Percentiles rank a stretch among this genome's conserved stretches.
These are phyloP conservation scores for Cryomyces minteri DNA, from an alignment of 495 filamentous ascomycete species.

Conservation along the genomic window DNA sequence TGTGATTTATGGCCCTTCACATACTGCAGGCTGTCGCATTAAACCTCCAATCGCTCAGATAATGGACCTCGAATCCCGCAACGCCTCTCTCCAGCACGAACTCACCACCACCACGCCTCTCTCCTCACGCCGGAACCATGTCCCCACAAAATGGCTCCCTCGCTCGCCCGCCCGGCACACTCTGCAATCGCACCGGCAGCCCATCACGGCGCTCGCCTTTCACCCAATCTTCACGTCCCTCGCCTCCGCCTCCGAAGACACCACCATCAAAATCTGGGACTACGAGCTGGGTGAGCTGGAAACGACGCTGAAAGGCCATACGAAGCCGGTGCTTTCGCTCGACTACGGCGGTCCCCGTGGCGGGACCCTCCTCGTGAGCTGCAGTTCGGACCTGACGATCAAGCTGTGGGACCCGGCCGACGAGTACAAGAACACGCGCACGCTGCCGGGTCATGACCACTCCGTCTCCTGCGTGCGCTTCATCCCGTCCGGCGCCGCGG, in stretches of 20 bases:
- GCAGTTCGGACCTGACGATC: conserved; percentile 79
- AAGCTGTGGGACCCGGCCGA: conserved; percentile 92
- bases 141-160: conserved; percentile 77
- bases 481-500: conserved; percentile 59
- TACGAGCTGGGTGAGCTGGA: conserved; percentile 93
- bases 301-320: conserved; percentile 83
- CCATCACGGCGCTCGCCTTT: conserved; percentile 81
- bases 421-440: conserved; percentile 91
- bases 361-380: conserved; percentile 73
- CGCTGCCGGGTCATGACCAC: conserved; percentile 85
- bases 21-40: not conserved
- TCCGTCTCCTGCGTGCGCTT: conserved; percentile 77
- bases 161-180: conserved; percentile 61
- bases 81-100: conserved; percentile 54
- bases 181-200: conserved; percentile 65
- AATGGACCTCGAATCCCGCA: conserved; percentile 75
- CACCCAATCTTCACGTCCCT: conserved; percentile 85
- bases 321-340: conserved; percentile 71
- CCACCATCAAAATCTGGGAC: conserved; percentile 91
- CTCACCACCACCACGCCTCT: conserved; percentile 73
- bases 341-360: conserved; percentile 84
- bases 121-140: conserved; percentile 51
- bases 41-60: conserved; percentile 35
- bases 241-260: conserved; percentile 80
- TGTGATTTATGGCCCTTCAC: conserved; percentile 14